phyloP scores from a whole-genome alignment of 75 land plant species.

The Cupressus sempervirens region DNA sequence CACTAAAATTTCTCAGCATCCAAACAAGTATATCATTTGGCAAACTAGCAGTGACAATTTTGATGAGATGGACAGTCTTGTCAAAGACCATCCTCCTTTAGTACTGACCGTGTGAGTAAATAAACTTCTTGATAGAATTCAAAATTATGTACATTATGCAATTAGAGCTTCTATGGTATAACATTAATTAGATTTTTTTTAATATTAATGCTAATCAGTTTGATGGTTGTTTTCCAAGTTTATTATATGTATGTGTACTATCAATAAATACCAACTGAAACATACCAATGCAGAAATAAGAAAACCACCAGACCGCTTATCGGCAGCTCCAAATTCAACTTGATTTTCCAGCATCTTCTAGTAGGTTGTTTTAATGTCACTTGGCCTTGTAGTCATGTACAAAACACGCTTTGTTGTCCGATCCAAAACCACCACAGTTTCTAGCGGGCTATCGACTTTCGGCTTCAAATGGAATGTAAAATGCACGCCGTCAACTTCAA shows the following conservation, averaged over 20 bases:
- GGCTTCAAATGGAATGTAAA: no score
- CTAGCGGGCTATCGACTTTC: no score
- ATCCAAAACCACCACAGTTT: no score
- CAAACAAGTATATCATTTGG: constrained; percentile 62
- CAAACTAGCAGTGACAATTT: constrained; percentile 67
- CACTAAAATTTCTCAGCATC: constrained; percentile 33
- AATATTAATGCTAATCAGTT: no score
- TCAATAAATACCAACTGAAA: neutral
- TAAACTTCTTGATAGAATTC: neutral
- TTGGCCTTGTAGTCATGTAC: constrained; percentile 79
- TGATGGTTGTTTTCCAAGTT: no score
- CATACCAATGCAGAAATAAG: constrained; percentile 78
- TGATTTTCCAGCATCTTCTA: constrained; percentile 90
- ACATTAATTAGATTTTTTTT: no score
- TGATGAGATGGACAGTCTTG: constrained; percentile 49
- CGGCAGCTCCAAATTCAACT: constrained; percentile 94
- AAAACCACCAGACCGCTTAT: constrained; percentile 87
- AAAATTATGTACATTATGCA: no score
- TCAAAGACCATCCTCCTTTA: constrained; percentile 54
- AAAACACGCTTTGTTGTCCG: constrained; percentile 61
- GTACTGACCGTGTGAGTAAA: constrained; percentile 56
- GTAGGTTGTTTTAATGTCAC: constrained; percentile 83
- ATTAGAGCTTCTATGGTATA: no score
- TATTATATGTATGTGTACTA: neutral
- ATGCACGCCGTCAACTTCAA: no score